A percentile compares a stretch with the other conserved stretches of the same genome.
Conservation (phyloP, 2,329 filamentous ascomycete genomes). For the Fusarium duplospermum region DNA sequence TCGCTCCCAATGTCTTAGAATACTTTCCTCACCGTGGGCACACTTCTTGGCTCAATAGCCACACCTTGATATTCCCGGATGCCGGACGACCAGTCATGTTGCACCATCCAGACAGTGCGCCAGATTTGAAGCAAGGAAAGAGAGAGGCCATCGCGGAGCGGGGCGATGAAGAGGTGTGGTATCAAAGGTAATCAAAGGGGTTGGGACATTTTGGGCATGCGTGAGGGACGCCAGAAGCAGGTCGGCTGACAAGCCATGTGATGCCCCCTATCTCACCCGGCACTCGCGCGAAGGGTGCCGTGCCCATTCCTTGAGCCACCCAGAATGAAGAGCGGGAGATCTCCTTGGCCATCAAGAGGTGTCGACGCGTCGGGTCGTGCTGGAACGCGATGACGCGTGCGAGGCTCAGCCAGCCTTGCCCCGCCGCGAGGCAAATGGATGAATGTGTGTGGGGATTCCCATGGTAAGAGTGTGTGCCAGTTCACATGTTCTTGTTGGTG, state of each 20-base stretch:
- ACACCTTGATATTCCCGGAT: conserved; percentile 21
- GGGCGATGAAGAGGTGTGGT: conserved; percentile 29
- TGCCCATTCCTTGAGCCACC: conserved; percentile 25
- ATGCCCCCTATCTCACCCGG: conserved; percentile 27
- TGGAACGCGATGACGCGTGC: conserved; percentile 36
- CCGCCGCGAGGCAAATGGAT: background rate
- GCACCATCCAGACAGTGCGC: conserved; percentile 30
- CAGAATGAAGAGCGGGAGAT: conserved; percentile 8
- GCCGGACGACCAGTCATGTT: conserved; percentile 26
- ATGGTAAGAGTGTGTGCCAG: conserved; percentile 23
- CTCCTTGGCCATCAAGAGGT: conserved; percentile 6
- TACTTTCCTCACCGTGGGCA: conserved; percentile 11
- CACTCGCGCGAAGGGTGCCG: conserved; percentile 10
- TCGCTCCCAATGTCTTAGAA: conserved; percentile 27
- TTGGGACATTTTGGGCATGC: conserved; percentile 21
- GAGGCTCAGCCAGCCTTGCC: conserved; percentile 39
- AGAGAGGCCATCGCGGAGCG: conserved; percentile 15
- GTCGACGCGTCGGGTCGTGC: conserved; percentile 28
- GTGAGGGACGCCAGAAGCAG: conserved; percentile 23
- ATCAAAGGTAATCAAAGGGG: conserved; percentile 23
- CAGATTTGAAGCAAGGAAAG: conserved; percentile 20
- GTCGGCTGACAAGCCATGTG: conserved; percentile 46
- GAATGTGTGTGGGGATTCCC: conserved; percentile 30
- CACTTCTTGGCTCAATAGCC: conserved; percentile 24
- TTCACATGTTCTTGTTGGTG: conserved; percentile 32